Base-by-base conservation (phyloP, 164 flowering plant species). In the Euptelea pleiosperma region DNA sequence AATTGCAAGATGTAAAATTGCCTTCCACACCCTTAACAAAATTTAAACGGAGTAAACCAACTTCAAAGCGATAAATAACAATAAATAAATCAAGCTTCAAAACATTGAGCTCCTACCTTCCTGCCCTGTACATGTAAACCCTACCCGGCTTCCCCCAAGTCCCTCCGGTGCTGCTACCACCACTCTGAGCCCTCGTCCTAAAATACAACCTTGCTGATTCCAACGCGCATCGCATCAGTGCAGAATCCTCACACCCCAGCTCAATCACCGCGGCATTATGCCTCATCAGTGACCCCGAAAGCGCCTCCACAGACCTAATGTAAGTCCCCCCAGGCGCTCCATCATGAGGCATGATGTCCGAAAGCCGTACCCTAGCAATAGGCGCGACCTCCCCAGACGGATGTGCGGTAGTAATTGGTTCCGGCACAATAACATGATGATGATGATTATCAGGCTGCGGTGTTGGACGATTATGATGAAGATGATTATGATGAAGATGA, bases 241-340 rank as follows among this genome's bases (percentile, higher is more conserved):
- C 86, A 0, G 82, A 40, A 16, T 82, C 98, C 46, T 82, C 86
- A 10, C 63, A 45, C 31, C 85, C 91, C 37, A 89, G 66, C 69
- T 89, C 93, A 50, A 92, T 80, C 48, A 89, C 75, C 2, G 79
- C 96, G 3, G 96, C 95, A 69, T 89, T 91, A 49, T 84, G 79
- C 73, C 85, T 75, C 75, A 64, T 82, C 25, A 91, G 69, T 4
- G 98, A 91, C 26, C 77, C 80, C 4, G 91, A 87, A 9, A 91
- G 65, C 34, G 87, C 79, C 72, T 89, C 91, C 60, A 89, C 84
- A 6, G 93, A 87, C 77, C 69, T 78, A 36, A 63, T 24, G 53
- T 85, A 92, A 16, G 71, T 36, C 33, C 63, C 71, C 7, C 61
- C 58, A 0, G 89, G 83, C 2, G 89, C 83, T n/a, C 98, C 98